These are phyloP conservation scores for Malassezia globosa DNA, from an alignment of 1,284 basidiomycete genomes.

Conservation along the genomic window DNA sequence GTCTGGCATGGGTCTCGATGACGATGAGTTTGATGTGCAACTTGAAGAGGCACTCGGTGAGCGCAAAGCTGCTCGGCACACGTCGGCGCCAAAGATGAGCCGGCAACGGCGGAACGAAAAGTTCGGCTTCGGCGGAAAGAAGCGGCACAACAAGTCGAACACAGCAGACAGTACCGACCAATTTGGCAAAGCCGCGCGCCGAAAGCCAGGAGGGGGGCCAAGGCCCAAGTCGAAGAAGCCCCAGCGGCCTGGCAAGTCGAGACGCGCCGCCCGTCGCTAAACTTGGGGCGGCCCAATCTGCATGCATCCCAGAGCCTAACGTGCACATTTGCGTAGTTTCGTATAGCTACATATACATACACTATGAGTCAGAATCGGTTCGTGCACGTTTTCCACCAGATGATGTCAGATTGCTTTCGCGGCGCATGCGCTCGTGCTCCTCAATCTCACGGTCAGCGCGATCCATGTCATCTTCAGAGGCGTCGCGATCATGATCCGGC, in stretches of 20 bases:
- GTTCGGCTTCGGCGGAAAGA: constrained; percentile 44
- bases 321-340: no score
- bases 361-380: background rate
- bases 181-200: constrained; percentile 14
- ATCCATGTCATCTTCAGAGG: constrained; percentile 15
- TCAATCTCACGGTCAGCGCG: constrained; percentile 12
- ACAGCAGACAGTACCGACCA: constrained; percentile 39
- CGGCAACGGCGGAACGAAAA: constrained; percentile 32
- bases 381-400: background rate
- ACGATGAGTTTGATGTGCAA: constrained; percentile 66
- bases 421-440: constrained; percentile 10
- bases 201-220: constrained; percentile 1
- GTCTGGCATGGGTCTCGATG: constrained; percentile 53
- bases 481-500: background rate
- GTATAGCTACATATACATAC: background rate
- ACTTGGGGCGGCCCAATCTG: background rate
- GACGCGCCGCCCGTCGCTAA: constrained; percentile 16
- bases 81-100: constrained; percentile 28
- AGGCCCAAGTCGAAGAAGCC: constrained; percentile 3
- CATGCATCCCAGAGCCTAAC: no score
- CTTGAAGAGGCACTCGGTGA: constrained; percentile 53
- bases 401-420: constrained; percentile 7
- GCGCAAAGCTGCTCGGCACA: constrained; percentile 2
- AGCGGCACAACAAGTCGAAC: constrained; percentile 37
- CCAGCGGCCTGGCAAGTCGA: constrained; percentile 12